Evolutionary conservation across 352 stramenopile genomes (phyloP), one percentile per base, ranked within the genome.

Genomic region (Phytophthora melonis): DNA sequence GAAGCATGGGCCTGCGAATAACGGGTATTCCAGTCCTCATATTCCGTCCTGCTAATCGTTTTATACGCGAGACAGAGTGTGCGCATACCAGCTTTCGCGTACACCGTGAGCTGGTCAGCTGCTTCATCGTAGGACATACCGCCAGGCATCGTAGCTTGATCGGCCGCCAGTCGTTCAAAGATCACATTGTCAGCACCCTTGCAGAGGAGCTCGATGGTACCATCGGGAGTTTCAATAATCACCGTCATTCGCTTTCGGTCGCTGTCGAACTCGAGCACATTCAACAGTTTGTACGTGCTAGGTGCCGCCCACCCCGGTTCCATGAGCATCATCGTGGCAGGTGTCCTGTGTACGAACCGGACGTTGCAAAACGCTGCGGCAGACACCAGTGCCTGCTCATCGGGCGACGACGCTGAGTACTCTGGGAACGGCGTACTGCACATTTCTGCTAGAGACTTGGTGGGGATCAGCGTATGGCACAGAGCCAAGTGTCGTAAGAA

Each of bases 211-310:
- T 89, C 73, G 36, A 95, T 87, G 14, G 81, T 71, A 21, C 83
- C 83, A 19, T 81, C 72, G 9, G 82, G 86, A 5, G 82, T 86
- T 62, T 97, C 84, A 16, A 99, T 81, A 39, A 99, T 87, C 49
- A 99, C 92, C 14, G 93, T 98, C 97, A 99, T 99, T 49, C 98
- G 83, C 77, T 99, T 99, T 36, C 98, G 86, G 63, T 98, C 89
- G 63, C 94, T 98, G 72, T 99, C 94, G 80, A 99, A 99, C 73
- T 99, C 97, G 54, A 99, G 96, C 5, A 99, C 79, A 23, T 97
- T 95, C 30, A 99, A 79, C 47, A 99, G 74, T 16, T 91, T 85
- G 87, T 97, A 99, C 6, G 87, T 87, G 49, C 65, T 74, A 32
- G 73, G 77, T 9, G 55, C 21, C 58, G 67, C 47, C 53, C 81